phyloP scores from a whole-genome alignment of 2,329 filamentous ascomycete species.

The Didymosphaeria variabile region DNA sequence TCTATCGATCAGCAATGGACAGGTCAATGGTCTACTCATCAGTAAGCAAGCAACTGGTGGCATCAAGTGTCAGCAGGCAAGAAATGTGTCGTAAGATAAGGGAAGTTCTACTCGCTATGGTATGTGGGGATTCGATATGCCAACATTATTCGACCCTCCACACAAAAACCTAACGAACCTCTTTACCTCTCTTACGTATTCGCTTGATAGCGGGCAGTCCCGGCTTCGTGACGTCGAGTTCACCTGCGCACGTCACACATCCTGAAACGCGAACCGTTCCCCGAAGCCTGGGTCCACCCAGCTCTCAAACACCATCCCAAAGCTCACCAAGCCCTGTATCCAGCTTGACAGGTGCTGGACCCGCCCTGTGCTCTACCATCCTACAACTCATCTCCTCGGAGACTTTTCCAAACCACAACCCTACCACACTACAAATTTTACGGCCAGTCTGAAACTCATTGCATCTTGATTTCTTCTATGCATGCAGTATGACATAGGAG shows the following conservation, averaged over 20 bases:
- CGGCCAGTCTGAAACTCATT: neutral
- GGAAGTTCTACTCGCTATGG: too few relatives aligned
- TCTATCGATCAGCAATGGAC: too few relatives aligned
- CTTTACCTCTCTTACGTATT: neutral
- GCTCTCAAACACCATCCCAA: conserved; percentile 5
- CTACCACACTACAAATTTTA: neutral
- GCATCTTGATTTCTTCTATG: neutral
- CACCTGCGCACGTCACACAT: neutral
- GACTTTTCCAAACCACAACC: neutral
- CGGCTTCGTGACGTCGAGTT: neutral
- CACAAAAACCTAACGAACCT: too few relatives aligned
- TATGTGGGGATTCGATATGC: too few relatives aligned
- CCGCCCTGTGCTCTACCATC: neutral
- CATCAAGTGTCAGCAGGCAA: too few relatives aligned
- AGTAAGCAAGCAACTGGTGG: too few relatives aligned
- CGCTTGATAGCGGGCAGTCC: neutral
- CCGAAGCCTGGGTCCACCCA: neutral
- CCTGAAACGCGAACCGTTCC: conserved; percentile 16
- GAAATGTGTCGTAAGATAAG: too few relatives aligned
- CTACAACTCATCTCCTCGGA: neutral
- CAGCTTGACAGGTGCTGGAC: conserved; percentile 10
- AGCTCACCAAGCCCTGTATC: conserved; percentile 1
- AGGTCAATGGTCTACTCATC: too few relatives aligned
- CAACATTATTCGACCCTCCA: too few relatives aligned
- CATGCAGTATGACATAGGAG: conserved; percentile 5